A percentile compares a stretch with the other conserved stretches of the same genome.
These are phyloP conservation scores for Phytophthora cryptogea DNA, from an alignment of 352 stramenopile genomes.

Conservation along the genomic window DNA sequence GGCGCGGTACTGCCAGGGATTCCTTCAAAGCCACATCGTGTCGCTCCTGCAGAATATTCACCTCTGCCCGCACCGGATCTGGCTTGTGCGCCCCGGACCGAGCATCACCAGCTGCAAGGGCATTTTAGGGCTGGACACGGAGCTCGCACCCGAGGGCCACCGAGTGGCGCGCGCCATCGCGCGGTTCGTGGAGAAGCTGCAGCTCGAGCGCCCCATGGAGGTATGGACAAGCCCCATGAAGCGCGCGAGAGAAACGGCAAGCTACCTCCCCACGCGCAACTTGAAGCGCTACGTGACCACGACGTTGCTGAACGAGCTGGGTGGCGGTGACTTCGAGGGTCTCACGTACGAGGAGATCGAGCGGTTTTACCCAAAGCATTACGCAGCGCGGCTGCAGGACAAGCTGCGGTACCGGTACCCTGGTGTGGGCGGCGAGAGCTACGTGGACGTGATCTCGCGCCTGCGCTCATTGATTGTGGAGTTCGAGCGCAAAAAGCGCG, in stretches of 20 bases:
- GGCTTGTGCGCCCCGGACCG: slow-evolving; percentile 87
- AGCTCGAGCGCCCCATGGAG: slow-evolving; percentile 74
- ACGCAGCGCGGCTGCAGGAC: slow-evolving; percentile 80
- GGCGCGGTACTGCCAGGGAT: slow-evolving; percentile 84
- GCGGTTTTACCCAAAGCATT: slow-evolving; percentile 88
- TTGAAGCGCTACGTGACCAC: slow-evolving; percentile 85
- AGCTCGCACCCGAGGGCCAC: slow-evolving; percentile 82
- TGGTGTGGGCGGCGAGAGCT: slow-evolving; percentile 91
- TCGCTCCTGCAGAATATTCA: slow-evolving; percentile 93
- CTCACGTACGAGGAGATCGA: slow-evolving; percentile 89
- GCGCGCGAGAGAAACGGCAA: slow-evolving; percentile 73
- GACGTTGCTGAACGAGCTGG: slow-evolving; percentile 92
- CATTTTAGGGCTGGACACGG: slow-evolving; percentile 82
- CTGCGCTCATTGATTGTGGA: slow-evolving; percentile 92
- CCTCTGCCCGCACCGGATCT: slow-evolving; percentile 88
- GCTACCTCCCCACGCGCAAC: slow-evolving; percentile 61
- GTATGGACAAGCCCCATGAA: slow-evolving; percentile 87
- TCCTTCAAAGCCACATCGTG: slow-evolving; percentile 87
- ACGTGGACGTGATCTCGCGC: slow-evolving; percentile 93
- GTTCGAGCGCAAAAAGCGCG: slow-evolving; percentile 90
- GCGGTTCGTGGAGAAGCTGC: slow-evolving; percentile 85
- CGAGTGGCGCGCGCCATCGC: slow-evolving; percentile 79
- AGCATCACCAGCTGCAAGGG: slow-evolving; percentile 78
- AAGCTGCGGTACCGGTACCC: slow-evolving; percentile 92
- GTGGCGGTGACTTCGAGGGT: slow-evolving; percentile 90